A percentile compares a stretch with the other conserved stretches of the same genome.
Evolutionary conservation across 1,284 basidiomycete genomes (phyloP).

Genomic region (Melanopsichium pennsylvanicum): DNA sequence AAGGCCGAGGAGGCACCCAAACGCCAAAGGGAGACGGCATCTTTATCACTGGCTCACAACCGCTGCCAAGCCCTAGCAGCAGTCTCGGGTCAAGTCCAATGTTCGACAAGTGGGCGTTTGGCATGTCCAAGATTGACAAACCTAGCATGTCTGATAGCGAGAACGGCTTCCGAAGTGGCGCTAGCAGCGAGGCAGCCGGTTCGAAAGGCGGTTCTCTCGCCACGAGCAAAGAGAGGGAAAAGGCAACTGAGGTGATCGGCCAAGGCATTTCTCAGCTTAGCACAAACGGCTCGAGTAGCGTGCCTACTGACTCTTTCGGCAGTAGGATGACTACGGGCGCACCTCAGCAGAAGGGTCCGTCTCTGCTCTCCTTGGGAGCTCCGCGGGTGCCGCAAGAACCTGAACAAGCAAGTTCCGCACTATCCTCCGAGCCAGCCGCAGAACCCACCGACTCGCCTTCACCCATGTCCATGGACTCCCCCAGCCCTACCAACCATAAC

Average conservation of each 20-base stretch:
- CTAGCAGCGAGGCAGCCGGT: constrained; percentile 45
- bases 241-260: constrained; percentile 70
- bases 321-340: constrained; percentile 70
- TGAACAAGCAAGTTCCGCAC: constrained; percentile 9
- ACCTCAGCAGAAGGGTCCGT: constrained; percentile 73
- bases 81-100: constrained; percentile 78
- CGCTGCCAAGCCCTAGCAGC: constrained; percentile 80
- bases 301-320: constrained; percentile 67
- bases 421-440: constrained; percentile 42
- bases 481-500: constrained; percentile 16
- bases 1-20: constrained; percentile 95
- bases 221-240: constrained; percentile 62
- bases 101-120: constrained; percentile 90
- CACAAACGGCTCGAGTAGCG: constrained; percentile 68
- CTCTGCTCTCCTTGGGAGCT: constrained; percentile 75
- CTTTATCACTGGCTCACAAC: constrained; percentile 93
- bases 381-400: constrained; percentile 27
- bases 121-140: constrained; percentile 76
- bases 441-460: constrained; percentile 47
- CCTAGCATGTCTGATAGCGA: constrained; percentile 48
- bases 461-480: constrained; percentile 49
- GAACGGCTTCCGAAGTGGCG: constrained; percentile 42
- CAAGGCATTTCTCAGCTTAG: constrained; percentile 75
- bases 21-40: constrained; percentile 86
- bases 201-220: constrained; percentile 44